Base-by-base conservation (phyloP, 2,329 filamentous ascomycete genomes). In the Beauveria australis region DNA sequence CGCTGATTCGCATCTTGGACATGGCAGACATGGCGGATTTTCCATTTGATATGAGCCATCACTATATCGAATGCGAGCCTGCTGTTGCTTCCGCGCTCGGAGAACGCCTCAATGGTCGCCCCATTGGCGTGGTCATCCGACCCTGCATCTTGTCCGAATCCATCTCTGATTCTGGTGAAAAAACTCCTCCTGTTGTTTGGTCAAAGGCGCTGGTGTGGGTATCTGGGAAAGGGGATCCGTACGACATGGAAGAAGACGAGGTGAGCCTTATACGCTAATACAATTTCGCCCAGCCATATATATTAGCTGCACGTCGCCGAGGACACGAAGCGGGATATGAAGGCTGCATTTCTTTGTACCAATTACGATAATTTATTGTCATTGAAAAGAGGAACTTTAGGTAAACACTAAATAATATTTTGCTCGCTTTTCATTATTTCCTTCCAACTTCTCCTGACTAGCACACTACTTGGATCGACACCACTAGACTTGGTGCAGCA, bases 121-220 rank as follows among this genome's bases (percentile, higher is more conserved):
- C 47, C 6, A 8, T 51, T n/a, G 55, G 46, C 12, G 55, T 59
- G 1, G 30, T 59, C 9, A 51, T 49, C 3, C 55, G 55, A 2
- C 55, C 55, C 8, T 28, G 44, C 44, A 52, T 59, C 22, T 1
- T 43, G n/a, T 59, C 55, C 1, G 0, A 12, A 0, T n/a, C 47
- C 4, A 19, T 49, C 14, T 10, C 19, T 1, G 10, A 43, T 9
- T 3, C 55, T 2, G 47, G 47, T 2, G 9, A 59, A 7, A 0
- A 24, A 2, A 1, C 0, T 10, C 1, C 22, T 4, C 3, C 33
- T 3, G 55, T 59, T 7, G 8, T 59, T n/a, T 59, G 57, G 57
- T 59, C 57, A 7, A 59, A 59, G 12, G 57, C 57, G 14, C 7
- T 53, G 26, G 57, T 47, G 0, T 59, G 57, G 57, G 57, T 59